Evolutionary conservation across 106 monocot species (phyloP).

Genomic region (Gastrodia elata): DNA sequence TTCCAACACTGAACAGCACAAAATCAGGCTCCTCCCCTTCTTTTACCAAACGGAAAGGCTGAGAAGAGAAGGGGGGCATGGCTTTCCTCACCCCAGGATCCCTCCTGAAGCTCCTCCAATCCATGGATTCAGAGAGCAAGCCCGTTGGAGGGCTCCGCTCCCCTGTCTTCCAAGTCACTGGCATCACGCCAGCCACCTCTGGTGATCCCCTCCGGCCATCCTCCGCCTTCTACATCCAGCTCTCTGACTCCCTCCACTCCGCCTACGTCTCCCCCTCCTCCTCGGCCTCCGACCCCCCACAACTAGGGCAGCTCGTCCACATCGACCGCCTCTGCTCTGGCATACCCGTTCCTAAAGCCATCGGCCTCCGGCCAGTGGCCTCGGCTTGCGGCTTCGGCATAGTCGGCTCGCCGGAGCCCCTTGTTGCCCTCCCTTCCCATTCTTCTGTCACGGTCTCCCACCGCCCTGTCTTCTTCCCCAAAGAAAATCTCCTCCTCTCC

Average conservation of each 20-base stretch:
- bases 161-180: conserved; percentile 69
- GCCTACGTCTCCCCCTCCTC: conserved; percentile 74
- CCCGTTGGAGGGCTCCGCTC: conserved; percentile 68
- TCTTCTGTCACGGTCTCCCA: conserved; percentile 10
- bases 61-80: conserved; percentile 42
- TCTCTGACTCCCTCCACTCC: conserved; percentile 89
- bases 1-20: neutral
- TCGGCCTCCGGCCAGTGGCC: conserved; percentile 48
- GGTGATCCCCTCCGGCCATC: conserved; percentile 64
- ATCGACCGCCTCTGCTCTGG: conserved; percentile 55
- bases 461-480: neutral
- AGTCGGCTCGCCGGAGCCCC: conserved; percentile 38
- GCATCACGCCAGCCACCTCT: conserved; percentile 60
- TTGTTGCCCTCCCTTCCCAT: conserved; percentile 36
- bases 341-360: conserved; percentile 47
- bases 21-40: neutral
- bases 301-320: conserved; percentile 77
- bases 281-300: conserved; percentile 53
- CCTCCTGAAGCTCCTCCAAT: conserved; percentile 92
- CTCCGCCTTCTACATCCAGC: conserved; percentile 74
- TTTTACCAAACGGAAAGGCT: neutral
- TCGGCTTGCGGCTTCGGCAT: conserved; percentile 5
- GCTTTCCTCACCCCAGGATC: conserved; percentile 63
- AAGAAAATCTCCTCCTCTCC: neutral
- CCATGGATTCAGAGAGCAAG: conserved; percentile 62